Evolutionary conservation across 768 basidiomycete genomes (phyloP).

Genomic region (Pleurotus ostreatus): DNA sequence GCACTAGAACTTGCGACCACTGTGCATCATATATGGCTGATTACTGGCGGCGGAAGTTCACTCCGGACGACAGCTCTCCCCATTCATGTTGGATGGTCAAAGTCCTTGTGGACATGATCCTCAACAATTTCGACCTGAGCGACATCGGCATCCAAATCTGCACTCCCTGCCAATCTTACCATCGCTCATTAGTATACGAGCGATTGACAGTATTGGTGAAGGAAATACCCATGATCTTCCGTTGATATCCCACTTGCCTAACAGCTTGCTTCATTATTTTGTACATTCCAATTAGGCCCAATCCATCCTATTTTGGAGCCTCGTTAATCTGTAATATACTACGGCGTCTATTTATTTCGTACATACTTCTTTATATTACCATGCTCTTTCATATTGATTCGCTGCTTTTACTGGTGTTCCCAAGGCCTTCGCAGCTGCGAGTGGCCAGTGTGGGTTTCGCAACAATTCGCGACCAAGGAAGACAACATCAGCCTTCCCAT

Average conservation of each 20-base stretch:
- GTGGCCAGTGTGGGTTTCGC: constrained; percentile 61
- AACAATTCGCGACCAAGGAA: constrained; percentile 66
- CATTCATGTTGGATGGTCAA: constrained; percentile 1
- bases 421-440: constrained; percentile 59
- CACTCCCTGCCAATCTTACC: background rate
- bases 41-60: constrained; percentile 2
- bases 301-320: too few relatives aligned
- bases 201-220: background rate
- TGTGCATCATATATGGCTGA: background rate
- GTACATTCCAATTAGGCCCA: too few relatives aligned
- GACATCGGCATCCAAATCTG: background rate
- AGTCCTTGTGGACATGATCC: background rate
- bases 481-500: constrained; percentile 66
- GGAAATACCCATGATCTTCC: constrained; percentile 1
- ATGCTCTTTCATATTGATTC: constrained; percentile 63
- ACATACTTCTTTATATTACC: background rate
- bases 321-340: too few relatives aligned
- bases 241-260: too few relatives aligned
- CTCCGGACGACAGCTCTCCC: background rate
- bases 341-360: too few relatives aligned
- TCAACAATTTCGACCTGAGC: background rate
- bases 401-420: constrained; percentile 65
- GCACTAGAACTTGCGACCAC: background rate
- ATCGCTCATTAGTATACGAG: background rate
- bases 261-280: too few relatives aligned